Evolutionary conservation across 495 filamentous ascomycete genomes (phyloP), one percentile per base, ranked within the genome.

Genomic region (Podospora pseudopauciseta): DNA sequence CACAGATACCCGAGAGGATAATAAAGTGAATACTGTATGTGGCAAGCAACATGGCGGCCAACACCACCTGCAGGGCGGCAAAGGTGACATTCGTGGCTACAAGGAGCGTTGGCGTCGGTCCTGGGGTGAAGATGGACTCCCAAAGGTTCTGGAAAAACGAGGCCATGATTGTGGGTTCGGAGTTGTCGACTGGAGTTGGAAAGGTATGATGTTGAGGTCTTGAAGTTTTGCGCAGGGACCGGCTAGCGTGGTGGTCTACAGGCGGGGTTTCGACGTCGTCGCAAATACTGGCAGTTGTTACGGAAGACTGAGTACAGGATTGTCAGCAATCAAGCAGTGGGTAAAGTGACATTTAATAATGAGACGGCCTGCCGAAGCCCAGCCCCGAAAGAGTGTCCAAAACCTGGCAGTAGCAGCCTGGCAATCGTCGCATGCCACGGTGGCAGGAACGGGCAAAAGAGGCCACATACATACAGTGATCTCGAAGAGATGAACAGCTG

Each of bases 11-110:
- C 6, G 91, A 95, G 5, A 99, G 84, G 63, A 92, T 83, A 63
- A 92, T 71, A 72, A 98, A 98, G 82, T 99, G 95, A 30, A 94
- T 82, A 80, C 91, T 95, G 78, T 89, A 88, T 5, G 95, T 99
- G 39, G 87, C 90, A 65, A 92, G 68, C 49, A 97, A 86, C 63
- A 99, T 89, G 32, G 78, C 73, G 68, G 93, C 78, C 68, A 99
- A 87, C 34, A 96, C 83, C 56, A 89, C 49, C 73, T 98, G 95
- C 27, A 99, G 88, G 19, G 88, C 86, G 39, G 90, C 92, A 75
- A 99, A 99, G 61, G 91, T 88, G 72, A 83, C 87, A 79, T 99
- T 97, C 65, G 95, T 97, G 44, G 96, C 96, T 75, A 96, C 79
- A 20, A 98, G 80, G 54, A 99, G 89, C 27, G 91, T 91, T 1